Base-by-base conservation (phyloP, 1,284 basidiomycete species). In the Tylopilus orsonianus region DNA sequence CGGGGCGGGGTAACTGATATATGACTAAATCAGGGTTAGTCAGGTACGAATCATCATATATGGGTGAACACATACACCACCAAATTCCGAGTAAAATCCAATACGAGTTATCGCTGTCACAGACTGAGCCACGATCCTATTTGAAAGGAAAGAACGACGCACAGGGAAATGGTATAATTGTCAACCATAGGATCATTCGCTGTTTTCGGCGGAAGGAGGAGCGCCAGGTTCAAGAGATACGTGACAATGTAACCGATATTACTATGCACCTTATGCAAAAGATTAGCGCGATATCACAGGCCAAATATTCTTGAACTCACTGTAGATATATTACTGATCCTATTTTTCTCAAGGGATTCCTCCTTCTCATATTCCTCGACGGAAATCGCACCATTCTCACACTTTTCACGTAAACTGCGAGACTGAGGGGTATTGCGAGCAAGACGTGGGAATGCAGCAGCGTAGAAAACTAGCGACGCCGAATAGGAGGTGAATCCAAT, bases 301-400 rank as follows among this genome's bases (percentile, higher is more conserved):
- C 5, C 14, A 34, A 3, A 23, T 18, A 32, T 19, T 10, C n/a
- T 4, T 9, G 8, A 8, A 60, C 79, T 54, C 47, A 93, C 86
- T 12, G 89, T 91, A 56, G 85, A 85, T 55, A 90, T 88, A 58
- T 94, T 94, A 59, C 87, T 87, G 52, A 94, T 87, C 46, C 86
- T 73, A 60, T 91, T 93, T 73, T 90, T 88, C 69, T 91, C 85
- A 42, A 93, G 61, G 46, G 83, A 87, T 60, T 92, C 90, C 58
- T 90, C 86, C 5, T 61, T 59, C 59, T 90, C 88, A 58, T 88
- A 90, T 55, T 80, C 81, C 42, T 84, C 83, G 3, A 70, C 64
- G 0, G 73, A 61, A 16, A 83, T 79, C 56, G 83, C 75, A 0
- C 85, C 83, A 2, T 67, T 68, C 42, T 84, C 79, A 53, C 80